A percentile compares a stretch with the other conserved stretches of the same genome.
phyloP scores from a whole-genome alignment of 1,284 basidiomycete genomes.

The Flammula alnicola region DNA sequence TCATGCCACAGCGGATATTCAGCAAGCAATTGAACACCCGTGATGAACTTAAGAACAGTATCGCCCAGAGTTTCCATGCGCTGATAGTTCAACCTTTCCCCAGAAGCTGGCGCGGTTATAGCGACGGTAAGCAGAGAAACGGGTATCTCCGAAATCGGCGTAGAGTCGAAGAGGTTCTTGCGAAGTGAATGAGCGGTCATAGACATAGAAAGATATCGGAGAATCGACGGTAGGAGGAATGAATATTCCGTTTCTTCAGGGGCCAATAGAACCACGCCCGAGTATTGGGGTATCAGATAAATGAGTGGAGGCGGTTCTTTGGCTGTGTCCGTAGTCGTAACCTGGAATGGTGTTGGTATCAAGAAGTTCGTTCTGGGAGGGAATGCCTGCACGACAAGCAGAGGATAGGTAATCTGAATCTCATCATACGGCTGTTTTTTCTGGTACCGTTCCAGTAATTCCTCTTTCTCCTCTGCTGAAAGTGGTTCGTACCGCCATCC shows the following conservation, averaged over 20 bases:
- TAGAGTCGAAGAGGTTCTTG: conserved; percentile 50
- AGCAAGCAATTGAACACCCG: too few species aligned
- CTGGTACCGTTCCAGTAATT: conserved; percentile 15
- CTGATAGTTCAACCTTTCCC: too few species aligned
- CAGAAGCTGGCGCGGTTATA: too few species aligned
- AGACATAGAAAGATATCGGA: conserved; percentile 59
- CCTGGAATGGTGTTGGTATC: conserved; percentile 41
- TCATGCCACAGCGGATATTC: too few species aligned
- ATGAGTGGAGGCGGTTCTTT: conserved; percentile 29
- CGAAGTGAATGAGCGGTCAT: conserved; percentile 55
- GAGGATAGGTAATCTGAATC: conserved; percentile 57
- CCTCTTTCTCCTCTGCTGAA: conserved; percentile 48
- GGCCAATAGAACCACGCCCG: conserved; percentile 55
- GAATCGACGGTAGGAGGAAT: conserved; percentile 63
- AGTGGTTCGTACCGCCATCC: conserved; percentile 56
- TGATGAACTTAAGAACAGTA: too few species aligned
- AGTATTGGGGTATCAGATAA: conserved; percentile 47
- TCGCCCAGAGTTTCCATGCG: too few species aligned
- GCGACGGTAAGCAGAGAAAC: too few species aligned
- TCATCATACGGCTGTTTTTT: conserved; percentile 36
- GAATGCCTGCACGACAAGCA: conserved; percentile 56
- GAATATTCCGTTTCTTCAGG: conserved; percentile 55
- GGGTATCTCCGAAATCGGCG: too few species aligned
- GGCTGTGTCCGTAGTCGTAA: conserved; percentile 9
- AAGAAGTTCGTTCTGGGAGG: conserved; percentile 67